Evolutionary conservation across 208 protist species (phyloP).

Genomic region (Leishmania guyanensis): DNA sequence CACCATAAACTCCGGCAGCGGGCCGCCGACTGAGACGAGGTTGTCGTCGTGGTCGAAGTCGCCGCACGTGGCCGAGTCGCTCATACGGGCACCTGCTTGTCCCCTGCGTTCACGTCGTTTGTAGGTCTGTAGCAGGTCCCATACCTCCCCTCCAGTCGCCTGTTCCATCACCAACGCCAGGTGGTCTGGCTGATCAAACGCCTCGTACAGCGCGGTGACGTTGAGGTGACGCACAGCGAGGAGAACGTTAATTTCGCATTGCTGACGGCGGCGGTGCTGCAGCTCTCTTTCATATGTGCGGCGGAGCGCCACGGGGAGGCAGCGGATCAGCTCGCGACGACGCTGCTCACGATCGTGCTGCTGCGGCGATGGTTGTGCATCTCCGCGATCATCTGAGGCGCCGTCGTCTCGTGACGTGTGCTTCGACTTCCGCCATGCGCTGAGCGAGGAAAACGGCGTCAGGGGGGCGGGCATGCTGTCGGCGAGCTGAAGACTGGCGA

Average conservation of each 20-base stretch:
- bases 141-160: constrained; percentile 65
- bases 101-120: constrained; percentile 2
- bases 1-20: constrained; percentile 63
- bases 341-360: constrained; percentile 23
- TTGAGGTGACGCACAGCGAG: constrained; percentile 60
- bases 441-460: constrained; percentile 13
- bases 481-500: constrained; percentile 23
- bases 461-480: not conserved
- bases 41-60: constrained; percentile 9
- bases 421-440: not conserved
- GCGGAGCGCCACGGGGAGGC: constrained; percentile 33
- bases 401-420: not conserved
- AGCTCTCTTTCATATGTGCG: constrained; percentile 47
- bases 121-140: constrained; percentile 50
- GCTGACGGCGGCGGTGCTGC: constrained; percentile 48
- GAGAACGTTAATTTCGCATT: constrained; percentile 79
- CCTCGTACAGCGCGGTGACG: constrained; percentile 63
- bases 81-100: not conserved
- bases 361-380: not conserved
- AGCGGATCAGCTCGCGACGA: constrained; percentile 30
- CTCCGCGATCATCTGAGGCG: not conserved
- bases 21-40: constrained; percentile 35
- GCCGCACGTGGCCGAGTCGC: constrained; percentile 9
- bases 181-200: constrained; percentile 54
- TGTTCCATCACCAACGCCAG: constrained; percentile 80